A percentile compares a stretch with the other conserved stretches of the same genome.
Conservation (phyloP, 768 basidiomycete species). For the Tephrocybe rancida region DNA sequence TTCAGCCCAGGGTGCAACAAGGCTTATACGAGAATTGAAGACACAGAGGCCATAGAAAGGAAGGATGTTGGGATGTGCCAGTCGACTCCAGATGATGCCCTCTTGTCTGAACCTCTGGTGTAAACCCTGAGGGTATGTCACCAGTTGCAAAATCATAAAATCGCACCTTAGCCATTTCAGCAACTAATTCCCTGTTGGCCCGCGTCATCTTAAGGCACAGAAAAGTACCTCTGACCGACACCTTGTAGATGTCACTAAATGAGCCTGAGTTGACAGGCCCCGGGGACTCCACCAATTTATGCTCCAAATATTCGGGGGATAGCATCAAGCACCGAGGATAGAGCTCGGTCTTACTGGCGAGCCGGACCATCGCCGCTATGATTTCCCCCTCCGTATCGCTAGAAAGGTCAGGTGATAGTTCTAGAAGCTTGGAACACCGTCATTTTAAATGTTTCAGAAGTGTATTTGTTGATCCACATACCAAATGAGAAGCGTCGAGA, state of each 20-base stretch:
- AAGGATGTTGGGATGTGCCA: constrained; percentile 1
- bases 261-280: background rate
- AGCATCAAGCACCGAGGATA: background rate
- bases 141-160: background rate
- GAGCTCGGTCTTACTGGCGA: background rate
- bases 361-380: background rate
- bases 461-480: background rate
- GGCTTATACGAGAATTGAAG: background rate
- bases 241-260: constrained; percentile 3
- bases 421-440: background rate
- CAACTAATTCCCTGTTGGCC: background rate
- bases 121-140: background rate
- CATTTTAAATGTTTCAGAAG: background rate
- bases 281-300: background rate
- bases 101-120: background rate
- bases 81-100: constrained; percentile 2
- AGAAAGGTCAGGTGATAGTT: background rate
- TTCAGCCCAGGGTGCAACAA: constrained; percentile 2
- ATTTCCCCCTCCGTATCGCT: background rate
- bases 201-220: background rate
- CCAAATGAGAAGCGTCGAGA: background rate
- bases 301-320: background rate
- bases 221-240: background rate
- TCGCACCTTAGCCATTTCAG: background rate
- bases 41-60: constrained; percentile 3